Conservation (phyloP, 352 stramenopile genomes). For the Phytophthora vignae region DNA sequence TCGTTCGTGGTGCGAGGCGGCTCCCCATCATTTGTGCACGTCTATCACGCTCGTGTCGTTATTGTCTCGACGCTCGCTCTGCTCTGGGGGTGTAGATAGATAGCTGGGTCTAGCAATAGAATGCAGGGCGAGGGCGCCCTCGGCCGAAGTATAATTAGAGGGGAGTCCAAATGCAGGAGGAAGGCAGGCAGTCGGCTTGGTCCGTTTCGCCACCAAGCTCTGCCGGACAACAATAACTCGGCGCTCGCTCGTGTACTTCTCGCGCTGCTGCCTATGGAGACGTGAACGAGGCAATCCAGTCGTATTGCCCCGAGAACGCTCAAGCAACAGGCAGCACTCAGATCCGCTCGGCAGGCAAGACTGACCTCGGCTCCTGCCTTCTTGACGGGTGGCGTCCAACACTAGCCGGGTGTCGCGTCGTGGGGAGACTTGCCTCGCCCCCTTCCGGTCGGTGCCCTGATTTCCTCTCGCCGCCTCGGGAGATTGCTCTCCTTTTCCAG, state of each 20-base stretch:
- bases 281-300: constrained; percentile 29
- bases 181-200: neutral
- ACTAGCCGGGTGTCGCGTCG: constrained; percentile 9
- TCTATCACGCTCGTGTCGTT: constrained; percentile 1
- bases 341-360: neutral
- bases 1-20: constrained; percentile 11
- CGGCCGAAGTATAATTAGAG: constrained; percentile 21
- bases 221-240: constrained; percentile 34
- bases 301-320: constrained; percentile 19
- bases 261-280: constrained; percentile 23
- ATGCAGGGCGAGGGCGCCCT: neutral
- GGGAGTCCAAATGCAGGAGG: neutral
- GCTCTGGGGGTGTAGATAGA: too few relatives aligned
- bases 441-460: constrained; percentile 21
- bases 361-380: neutral
- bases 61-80: neutral
- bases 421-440: constrained; percentile 32
- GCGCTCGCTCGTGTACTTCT: constrained; percentile 3
- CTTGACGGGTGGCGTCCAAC: neutral
- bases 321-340: constrained; percentile 2
- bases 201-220: constrained; percentile 32
- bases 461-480: constrained; percentile 26
- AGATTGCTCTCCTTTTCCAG: constrained; percentile 39
- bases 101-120: constrained; percentile 4
- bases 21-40: constrained; percentile 3